Evolutionary conservation across 768 basidiomycete genomes (phyloP).

Genomic region (Terana coerulea): DNA sequence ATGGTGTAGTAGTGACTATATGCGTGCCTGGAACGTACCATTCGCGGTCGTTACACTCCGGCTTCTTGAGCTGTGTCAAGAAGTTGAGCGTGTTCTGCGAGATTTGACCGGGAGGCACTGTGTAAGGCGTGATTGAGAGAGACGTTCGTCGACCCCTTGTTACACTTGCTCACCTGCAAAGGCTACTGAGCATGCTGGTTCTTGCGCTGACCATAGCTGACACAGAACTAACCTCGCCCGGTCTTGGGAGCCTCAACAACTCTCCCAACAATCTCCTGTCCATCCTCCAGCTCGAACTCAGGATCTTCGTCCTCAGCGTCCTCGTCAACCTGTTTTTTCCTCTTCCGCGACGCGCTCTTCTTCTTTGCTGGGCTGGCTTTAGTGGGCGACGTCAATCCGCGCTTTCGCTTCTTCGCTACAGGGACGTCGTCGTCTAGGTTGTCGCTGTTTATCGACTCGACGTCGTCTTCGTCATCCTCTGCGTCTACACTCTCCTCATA

Average conservation of each 20-base stretch:
- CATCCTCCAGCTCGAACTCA: conserved; percentile 51
- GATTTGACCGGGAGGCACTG: conserved; percentile 82
- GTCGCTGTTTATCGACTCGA: conserved; percentile 31
- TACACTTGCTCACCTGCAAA: background rate
- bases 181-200: too few relatives aligned
- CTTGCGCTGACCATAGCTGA: background rate
- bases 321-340: conserved; percentile 27
- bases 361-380: conserved; percentile 12
- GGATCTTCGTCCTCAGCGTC: conserved; percentile 37
- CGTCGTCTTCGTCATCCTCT: conserved; percentile 24
- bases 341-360: conserved; percentile 19
- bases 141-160: background rate
- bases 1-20: background rate
- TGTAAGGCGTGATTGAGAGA: background rate
- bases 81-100: conserved; percentile 86
- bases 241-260: conserved; percentile 81
- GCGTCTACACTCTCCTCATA: conserved; percentile 17
- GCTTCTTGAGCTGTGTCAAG: conserved; percentile 61
- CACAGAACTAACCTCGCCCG: conserved; percentile 60
- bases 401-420: conserved; percentile 26
- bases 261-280: conserved; percentile 66
- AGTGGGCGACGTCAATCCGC: conserved; percentile 10
- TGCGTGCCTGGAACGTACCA: conserved; percentile 45
- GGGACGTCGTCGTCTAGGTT: conserved; percentile 31
- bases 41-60: conserved; percentile 78